These are phyloP conservation scores for Scenedesmus sp. DNA, from an alignment of 163 green algal genomes.

Conservation along the genomic window DNA sequence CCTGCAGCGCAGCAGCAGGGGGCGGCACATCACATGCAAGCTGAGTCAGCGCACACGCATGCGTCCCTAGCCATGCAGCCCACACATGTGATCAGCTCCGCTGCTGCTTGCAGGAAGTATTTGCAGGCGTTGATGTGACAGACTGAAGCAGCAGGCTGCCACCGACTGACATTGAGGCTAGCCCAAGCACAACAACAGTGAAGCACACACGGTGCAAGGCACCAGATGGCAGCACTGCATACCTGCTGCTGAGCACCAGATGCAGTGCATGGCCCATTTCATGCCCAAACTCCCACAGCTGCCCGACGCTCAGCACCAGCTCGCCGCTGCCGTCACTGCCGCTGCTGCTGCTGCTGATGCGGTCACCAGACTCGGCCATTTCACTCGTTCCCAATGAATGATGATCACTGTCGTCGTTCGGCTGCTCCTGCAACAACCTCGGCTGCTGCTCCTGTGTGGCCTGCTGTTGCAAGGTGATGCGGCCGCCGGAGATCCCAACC, in stretches of 20 bases:
- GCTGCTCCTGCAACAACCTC: background rate
- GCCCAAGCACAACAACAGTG: too few relatives aligned
- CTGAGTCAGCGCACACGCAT: too few relatives aligned
- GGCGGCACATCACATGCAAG: too few relatives aligned
- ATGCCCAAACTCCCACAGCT: conserved; percentile 51
- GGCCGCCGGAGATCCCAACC: background rate
- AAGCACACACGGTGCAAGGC: too few relatives aligned
- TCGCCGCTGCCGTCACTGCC: background rate
- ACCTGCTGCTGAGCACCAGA: conserved; percentile 49
- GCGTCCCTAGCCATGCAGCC: too few relatives aligned
- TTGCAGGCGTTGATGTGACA: too few relatives aligned
- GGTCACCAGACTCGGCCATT: background rate
- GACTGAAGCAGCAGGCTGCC: too few relatives aligned
- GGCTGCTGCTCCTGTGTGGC: background rate
- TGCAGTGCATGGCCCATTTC: conserved; percentile 51
- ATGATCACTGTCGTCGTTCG: background rate
- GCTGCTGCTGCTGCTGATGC: background rate
- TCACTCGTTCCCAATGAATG: background rate
- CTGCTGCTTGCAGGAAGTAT: too few relatives aligned
- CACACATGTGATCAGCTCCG: too few relatives aligned
- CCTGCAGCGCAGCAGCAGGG: conserved; percentile 14
- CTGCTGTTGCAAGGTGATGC: background rate
- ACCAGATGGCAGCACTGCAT: background rate
- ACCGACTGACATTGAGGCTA: too few relatives aligned
- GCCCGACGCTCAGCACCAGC: conserved; percentile 9